Conservation (phyloP, 257 asterid genomes). For the Solanum lignicaule region DNA sequence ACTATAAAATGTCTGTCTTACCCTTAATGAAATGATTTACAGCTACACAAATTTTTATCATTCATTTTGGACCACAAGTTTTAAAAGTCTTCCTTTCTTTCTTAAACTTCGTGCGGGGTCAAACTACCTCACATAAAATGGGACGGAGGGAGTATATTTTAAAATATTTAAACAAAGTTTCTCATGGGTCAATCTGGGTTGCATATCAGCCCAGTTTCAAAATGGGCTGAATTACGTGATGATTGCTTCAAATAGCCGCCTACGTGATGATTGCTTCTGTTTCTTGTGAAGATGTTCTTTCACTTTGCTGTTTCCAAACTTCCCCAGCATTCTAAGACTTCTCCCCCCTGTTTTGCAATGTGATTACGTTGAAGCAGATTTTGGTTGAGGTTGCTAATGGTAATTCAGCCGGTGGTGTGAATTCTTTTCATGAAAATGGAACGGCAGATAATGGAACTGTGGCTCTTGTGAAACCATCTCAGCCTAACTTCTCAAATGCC, state of each 20-base stretch:
- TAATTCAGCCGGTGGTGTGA: constrained; percentile 31
- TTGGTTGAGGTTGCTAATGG: constrained; percentile 62
- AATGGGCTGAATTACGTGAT: neutral
- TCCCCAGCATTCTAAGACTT: neutral
- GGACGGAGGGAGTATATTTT: neutral
- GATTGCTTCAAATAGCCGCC: neutral
- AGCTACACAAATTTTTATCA: no score
- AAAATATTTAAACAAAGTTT: neutral
- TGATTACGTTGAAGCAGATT: constrained; percentile 40
- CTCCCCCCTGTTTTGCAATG: constrained; percentile 13
- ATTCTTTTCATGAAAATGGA: constrained; percentile 60
- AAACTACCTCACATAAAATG: no score
- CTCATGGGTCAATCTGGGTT: neutral
- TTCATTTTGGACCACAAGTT: no score
- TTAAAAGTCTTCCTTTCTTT: no score
- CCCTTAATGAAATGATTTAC: no score
- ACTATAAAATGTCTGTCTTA: no score
- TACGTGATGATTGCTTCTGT: neutral
- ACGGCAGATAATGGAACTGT: constrained; percentile 48
- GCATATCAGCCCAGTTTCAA: neutral
- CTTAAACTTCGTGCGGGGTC: no score
- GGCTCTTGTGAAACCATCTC: constrained; percentile 39
- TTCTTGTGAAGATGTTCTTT: neutral
- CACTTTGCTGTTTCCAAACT: neutral
- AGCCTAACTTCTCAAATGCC: constrained; percentile 38